Evolutionary conservation across 352 stramenopile species (phyloP), one percentile per base, ranked within the genome.

Genomic region (Pythium phragmitis): DNA sequence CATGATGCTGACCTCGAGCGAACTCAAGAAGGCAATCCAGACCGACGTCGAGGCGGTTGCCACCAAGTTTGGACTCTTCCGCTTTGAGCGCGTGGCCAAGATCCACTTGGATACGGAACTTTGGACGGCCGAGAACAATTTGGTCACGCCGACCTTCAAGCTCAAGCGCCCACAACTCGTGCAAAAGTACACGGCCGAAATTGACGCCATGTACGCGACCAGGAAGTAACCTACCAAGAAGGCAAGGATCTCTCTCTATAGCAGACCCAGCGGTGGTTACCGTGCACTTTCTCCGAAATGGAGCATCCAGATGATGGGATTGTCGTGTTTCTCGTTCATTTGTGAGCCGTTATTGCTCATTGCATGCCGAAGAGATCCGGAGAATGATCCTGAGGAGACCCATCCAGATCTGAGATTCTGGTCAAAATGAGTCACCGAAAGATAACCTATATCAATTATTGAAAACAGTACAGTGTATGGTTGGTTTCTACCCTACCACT

Each of bases 101-200:
- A 69, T 98, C 17, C 74, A 96, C 65, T 66, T 98, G 42, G 78
- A 96, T 65, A 60, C 78, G 3, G 82, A 95, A 37, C 72, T 85
- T 11, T 98, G 98, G 69, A 88, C 73, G 1, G 77, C 91, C 12
- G 93, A 98, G 39, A 98, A 97, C 72, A 84, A 86, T 48, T 74
- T 98, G 30, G 70, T 98, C 26, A 99, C 96, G 19, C 95, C 96
- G 8, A 98, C 96, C 2, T 98, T 98, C 77, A 99, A 99, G 68
- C 84, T 98, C 70, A 98, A 98, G 77, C 77, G 96, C 0, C 81
- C 84, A 36, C 72, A 97, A 62, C 86, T 98, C 13, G 81, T 96
- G 39, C 82, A 96, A 57, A 74, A 74, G n/a, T 97, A 98, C 54
- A 28, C 76, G 23, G 63, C 85, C 16, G 53, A 96, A 34, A 90